Percentiles rank a stretch among this genome's conserved stretches.
Evolutionary conservation across 1,139 yeast genomes (phyloP).

Genomic region (Diutina siamensis): DNA sequence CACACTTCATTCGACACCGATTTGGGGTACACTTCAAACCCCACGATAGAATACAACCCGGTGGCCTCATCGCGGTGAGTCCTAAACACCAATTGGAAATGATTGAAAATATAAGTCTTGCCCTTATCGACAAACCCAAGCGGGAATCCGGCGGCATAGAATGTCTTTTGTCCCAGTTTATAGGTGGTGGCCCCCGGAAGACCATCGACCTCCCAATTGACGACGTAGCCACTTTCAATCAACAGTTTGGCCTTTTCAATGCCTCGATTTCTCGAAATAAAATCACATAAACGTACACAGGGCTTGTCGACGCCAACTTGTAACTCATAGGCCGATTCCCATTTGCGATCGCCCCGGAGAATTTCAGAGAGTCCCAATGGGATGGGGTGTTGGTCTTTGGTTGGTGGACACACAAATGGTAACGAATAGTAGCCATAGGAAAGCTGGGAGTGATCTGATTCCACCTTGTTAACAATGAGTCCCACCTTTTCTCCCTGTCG

Average conservation of each 20-base stretch:
- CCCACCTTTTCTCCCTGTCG: conserved; percentile 54
- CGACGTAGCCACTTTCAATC: conserved; percentile 61
- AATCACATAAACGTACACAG: conserved; percentile 60
- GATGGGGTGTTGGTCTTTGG: conserved; percentile 33
- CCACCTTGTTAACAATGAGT: conserved; percentile 64
- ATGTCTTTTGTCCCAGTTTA: conserved; percentile 44
- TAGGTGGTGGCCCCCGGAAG: conserved; percentile 87
- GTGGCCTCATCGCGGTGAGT: conserved; percentile 41
- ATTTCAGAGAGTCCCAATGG: conserved; percentile 70
- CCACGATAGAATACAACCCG: conserved; percentile 56
- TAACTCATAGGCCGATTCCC: conserved; percentile 62
- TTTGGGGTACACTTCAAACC: conserved; percentile 84
- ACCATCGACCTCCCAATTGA: conserved; percentile 77
- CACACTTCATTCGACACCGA: conserved; percentile 59
- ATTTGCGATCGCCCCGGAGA: conserved; percentile 68
- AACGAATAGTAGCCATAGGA: conserved; percentile 70
- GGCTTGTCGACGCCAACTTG: conserved; percentile 49
- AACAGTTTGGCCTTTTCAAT: conserved; percentile 47
- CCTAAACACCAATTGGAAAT: conserved; percentile 69
- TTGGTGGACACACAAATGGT: conserved; percentile 55
- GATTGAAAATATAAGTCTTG: conserved; percentile 58
- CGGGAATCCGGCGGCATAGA: conserved; percentile 82
- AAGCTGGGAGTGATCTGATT: conserved; percentile 65
- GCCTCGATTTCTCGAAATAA: conserved; percentile 38
- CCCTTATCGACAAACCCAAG: conserved; percentile 51